phyloP scores from a whole-genome alignment of 257 asterid genomes.

The Solanum sitiens region DNA sequence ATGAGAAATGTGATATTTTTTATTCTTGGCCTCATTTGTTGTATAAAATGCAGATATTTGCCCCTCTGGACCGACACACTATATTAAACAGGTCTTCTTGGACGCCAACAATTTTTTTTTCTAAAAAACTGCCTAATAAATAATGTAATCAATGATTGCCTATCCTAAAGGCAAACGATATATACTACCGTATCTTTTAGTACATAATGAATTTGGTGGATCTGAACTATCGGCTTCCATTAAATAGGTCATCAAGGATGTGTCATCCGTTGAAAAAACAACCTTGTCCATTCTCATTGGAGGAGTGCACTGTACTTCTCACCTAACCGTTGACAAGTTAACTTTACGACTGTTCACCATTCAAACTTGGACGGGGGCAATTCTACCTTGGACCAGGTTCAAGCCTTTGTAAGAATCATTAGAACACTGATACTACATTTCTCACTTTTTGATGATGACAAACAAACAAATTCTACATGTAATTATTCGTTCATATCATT shows the following conservation, averaged over 20 bases:
- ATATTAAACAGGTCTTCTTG: too few relatives aligned
- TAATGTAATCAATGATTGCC: too few relatives aligned
- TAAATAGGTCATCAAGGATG: background rate
- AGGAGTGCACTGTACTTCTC: background rate
- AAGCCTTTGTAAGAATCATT: too few relatives aligned
- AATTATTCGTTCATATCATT: background rate
- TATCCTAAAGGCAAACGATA: too few relatives aligned
- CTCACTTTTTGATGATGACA: background rate
- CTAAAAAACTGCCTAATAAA: too few relatives aligned
- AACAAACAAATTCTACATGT: background rate
- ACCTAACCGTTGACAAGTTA: background rate
- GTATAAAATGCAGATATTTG: too few relatives aligned
- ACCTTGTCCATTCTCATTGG: background rate
- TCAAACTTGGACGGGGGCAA: background rate
- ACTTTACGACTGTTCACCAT: background rate
- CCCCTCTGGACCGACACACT: rapidly evolving
- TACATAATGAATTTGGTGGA: too few relatives aligned
- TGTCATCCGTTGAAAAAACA: rapidly evolving
- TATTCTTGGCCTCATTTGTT: too few relatives aligned
- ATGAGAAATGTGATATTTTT: too few relatives aligned
- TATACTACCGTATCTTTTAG: too few relatives aligned
- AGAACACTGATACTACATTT: background rate
- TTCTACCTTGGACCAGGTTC: background rate
- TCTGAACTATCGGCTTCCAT: too few relatives aligned
- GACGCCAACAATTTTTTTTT: too few relatives aligned